A percentile compares a stretch with the other conserved stretches of the same genome.
Evolutionary conservation across 495 filamentous ascomycete genomes (phyloP).

Genomic region (Penicillium pancosmium): DNA sequence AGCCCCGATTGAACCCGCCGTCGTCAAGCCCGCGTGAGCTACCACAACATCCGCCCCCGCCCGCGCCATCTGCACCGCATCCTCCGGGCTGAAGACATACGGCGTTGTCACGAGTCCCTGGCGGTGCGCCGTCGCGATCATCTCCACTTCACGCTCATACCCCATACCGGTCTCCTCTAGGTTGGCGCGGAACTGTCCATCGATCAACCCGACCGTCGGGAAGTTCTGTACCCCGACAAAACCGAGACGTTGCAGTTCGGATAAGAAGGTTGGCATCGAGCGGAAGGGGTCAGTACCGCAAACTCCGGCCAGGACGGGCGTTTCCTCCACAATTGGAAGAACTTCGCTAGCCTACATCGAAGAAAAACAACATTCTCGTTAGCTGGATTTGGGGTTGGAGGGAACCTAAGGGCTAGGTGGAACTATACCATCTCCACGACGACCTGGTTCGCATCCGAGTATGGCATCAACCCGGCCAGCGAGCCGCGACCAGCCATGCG

Average conservation of each 20-base stretch:
- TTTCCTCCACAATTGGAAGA: constrained; percentile 59
- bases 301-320: constrained; percentile 67
- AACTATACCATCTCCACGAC: constrained; percentile 65
- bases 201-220: constrained; percentile 71
- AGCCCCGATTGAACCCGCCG: constrained; percentile 65
- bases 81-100: constrained; percentile 65
- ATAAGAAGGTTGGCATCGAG: constrained; percentile 57
- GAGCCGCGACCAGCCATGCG: constrained; percentile 74
- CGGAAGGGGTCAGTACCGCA: constrained; percentile 70
- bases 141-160: constrained; percentile 64
- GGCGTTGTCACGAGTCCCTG: constrained; percentile 67
- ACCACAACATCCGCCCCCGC: constrained; percentile 70
- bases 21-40: constrained; percentile 70
- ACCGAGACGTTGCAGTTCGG: constrained; percentile 58
- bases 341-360: constrained; percentile 52
- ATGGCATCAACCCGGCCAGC: constrained; percentile 72
- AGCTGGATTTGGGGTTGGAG: not conserved
- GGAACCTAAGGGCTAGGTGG: not conserved
- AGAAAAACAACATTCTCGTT: not conserved
- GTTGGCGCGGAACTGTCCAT: constrained; percentile 64
- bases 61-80: constrained; percentile 60
- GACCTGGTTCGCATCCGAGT: constrained; percentile 70
- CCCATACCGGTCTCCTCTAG: constrained; percentile 75
- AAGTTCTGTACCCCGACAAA: constrained; percentile 75
- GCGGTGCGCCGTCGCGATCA: constrained; percentile 57